Percentiles rank a stretch among this genome's conserved stretches.
These are phyloP conservation scores for Amanita brunnescens DNA, from an alignment of 768 basidiomycete genomes.

Conservation along the genomic window DNA sequence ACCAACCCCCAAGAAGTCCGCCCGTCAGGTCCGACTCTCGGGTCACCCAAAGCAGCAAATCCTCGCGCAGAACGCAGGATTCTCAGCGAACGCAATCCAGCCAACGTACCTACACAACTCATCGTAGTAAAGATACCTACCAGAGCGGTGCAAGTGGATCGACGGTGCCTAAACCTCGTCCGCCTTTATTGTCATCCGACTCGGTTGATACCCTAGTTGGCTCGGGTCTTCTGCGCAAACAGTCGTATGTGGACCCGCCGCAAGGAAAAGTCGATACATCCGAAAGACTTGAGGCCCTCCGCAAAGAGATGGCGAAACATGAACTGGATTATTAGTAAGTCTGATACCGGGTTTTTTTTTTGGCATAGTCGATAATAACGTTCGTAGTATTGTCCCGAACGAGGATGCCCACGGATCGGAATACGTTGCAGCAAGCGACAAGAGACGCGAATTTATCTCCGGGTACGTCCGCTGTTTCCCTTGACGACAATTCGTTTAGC, in stretches of 20 bases:
- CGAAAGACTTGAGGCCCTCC: slow-evolving; percentile 50
- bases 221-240: slow-evolving; percentile 61
- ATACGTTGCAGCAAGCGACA: slow-evolving; percentile 69
- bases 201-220: slow-evolving; percentile 71
- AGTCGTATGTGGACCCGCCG: slow-evolving; percentile 51
- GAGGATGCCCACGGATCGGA: slow-evolving; percentile 83
- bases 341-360: background rate
- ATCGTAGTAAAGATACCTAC: slow-evolving; percentile 16
- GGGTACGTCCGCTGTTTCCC: slow-evolving; percentile 38
- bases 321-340: slow-evolving; percentile 71
- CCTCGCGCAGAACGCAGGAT: slow-evolving; percentile 26
- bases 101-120: slow-evolving; percentile 12
- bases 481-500: background rate
- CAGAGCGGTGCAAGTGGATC: slow-evolving; percentile 21
- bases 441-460: slow-evolving; percentile 69
- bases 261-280: slow-evolving; percentile 48
- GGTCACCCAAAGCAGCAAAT: slow-evolving; percentile 29
- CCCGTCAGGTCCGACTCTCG: slow-evolving; percentile 29
- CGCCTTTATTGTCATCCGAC: slow-evolving; percentile 41
- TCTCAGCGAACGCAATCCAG: slow-evolving; percentile 20
- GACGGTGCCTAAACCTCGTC: slow-evolving; percentile 28
- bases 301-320: slow-evolving; percentile 60
- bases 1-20: slow-evolving; percentile 8
- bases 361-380: slow-evolving; percentile 6
- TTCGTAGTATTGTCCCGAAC: slow-evolving; percentile 55